Conservation (phyloP, 2,329 filamentous ascomycete species). For the Mariannaea elegans region DNA sequence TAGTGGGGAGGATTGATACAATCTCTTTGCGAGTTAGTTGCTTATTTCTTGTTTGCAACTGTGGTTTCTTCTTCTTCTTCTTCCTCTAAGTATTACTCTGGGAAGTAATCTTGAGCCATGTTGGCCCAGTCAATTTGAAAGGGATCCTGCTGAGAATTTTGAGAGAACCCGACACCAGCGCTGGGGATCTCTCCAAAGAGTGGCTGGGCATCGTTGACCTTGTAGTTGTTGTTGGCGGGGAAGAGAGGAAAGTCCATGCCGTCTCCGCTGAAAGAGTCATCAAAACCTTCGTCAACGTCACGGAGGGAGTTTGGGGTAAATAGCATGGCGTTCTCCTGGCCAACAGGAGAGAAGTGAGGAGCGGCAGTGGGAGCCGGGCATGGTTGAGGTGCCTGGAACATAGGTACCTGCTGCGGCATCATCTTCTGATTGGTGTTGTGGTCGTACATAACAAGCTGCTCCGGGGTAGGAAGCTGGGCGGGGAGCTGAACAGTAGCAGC, state of each 20-base stretch:
- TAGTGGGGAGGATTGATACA: slow-evolving; percentile 27
- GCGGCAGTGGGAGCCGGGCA: slow-evolving; percentile 37
- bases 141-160: slow-evolving; percentile 61
- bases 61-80: not conserved
- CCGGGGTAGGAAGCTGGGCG: slow-evolving; percentile 53
- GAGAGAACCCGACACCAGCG: slow-evolving; percentile 60
- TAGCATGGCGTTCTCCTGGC: slow-evolving; percentile 74
- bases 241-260: slow-evolving; percentile 74
- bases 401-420: slow-evolving; percentile 53
- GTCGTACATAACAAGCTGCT: slow-evolving; percentile 49
- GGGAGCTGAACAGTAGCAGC: slow-evolving; percentile 66
- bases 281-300: slow-evolving; percentile 72
- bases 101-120: slow-evolving; percentile 38
- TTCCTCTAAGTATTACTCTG: not conserved
- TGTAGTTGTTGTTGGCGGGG: slow-evolving; percentile 49
- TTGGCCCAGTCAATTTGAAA: slow-evolving; percentile 56
- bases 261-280: slow-evolving; percentile 58
- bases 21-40: slow-evolving; percentile 26
- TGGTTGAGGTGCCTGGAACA: slow-evolving; percentile 40
- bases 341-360: slow-evolving; percentile 73
- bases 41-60: slow-evolving; percentile 18
- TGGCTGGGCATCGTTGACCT: slow-evolving; percentile 52
- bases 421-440: slow-evolving; percentile 45
- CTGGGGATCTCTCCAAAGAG: slow-evolving; percentile 63
- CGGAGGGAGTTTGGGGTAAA: slow-evolving; percentile 71